Conservation (phyloP, 2,329 filamentous ascomycete genomes). For the Epichloe brachyelytri region DNA sequence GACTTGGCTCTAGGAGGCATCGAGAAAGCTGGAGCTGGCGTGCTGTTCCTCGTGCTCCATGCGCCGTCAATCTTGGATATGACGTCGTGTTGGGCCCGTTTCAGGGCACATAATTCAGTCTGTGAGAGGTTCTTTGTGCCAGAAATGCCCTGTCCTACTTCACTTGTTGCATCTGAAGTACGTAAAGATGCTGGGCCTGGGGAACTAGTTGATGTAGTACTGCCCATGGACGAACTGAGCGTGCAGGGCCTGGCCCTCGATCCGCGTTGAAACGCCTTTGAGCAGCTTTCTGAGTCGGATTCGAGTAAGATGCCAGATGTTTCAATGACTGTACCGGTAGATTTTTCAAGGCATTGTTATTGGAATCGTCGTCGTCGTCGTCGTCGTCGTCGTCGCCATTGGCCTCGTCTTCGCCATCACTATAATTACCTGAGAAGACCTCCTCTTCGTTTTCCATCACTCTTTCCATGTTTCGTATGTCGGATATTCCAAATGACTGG, state of each 20-base stretch:
- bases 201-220: not conserved
- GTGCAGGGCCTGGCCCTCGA: conserved; percentile 12
- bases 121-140: not conserved
- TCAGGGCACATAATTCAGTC: not conserved
- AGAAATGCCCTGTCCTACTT: not conserved
- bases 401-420: conserved; percentile 15
- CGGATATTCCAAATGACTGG: conserved; percentile 7
- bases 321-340: conserved; percentile 35
- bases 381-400: conserved; percentile 8
- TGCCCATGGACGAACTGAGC: conserved; percentile 1
- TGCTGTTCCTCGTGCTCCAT: not conserved
- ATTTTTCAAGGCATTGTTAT: conserved; percentile 21
- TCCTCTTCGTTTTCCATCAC: conserved; percentile 9
- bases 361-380: conserved; percentile 16
- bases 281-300: conserved; percentile 39
- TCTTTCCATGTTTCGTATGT: conserved; percentile 6
- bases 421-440: conserved; percentile 7
- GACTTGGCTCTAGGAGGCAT: not conserved
- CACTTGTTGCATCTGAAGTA: not conserved
- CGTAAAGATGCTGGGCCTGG: not conserved
- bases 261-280: conserved; percentile 28
- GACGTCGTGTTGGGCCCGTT: not conserved
- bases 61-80: conserved; percentile 1
- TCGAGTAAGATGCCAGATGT: conserved; percentile 42
- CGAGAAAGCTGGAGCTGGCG: not conserved